These are phyloP conservation scores for Mycothermus thermophilus DNA, from an alignment of 495 filamentous ascomycete species.

Conservation along the genomic window DNA sequence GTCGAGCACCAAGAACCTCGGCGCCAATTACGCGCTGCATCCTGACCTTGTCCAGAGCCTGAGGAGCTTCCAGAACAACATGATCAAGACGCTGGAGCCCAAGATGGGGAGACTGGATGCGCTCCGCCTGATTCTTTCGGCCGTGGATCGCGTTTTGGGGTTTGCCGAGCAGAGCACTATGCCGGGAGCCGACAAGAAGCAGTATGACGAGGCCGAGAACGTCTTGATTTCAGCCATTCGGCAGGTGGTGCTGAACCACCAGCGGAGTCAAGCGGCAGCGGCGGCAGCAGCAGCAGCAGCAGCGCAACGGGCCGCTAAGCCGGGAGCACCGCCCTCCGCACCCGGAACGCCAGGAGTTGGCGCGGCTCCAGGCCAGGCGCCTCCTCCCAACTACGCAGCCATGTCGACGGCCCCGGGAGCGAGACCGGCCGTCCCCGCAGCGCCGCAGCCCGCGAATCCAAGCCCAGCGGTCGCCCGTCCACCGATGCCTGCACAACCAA, in stretches of 20 bases:
- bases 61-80: conserved; percentile 14
- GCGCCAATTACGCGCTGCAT: conserved; percentile 10
- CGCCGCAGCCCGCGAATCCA: not conserved
- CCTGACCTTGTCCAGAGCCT: conserved; percentile 15
- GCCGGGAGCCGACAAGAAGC: conserved; percentile 11
- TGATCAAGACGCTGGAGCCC: conserved; percentile 13
- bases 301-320: not conserved
- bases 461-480: not conserved
- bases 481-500: not conserved
- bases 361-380: too few relatives aligned
- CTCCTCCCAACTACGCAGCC: not conserved
- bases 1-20: conserved; percentile 10
- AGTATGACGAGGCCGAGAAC: conserved; percentile 16
- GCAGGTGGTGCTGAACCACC: conserved; percentile 12
- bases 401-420: not conserved
- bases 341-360: not conserved
- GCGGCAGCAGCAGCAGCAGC: conserved; percentile 1
- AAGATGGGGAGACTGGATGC: conserved; percentile 16
- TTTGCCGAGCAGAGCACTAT: conserved; percentile 20
- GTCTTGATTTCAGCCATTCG: conserved; percentile 16
- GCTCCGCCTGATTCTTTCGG: conserved; percentile 22
- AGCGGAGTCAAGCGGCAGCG: conserved; percentile 6
- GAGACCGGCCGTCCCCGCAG: not conserved
- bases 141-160: conserved; percentile 24
- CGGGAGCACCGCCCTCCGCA: conserved; percentile 1